phyloP scores from a whole-genome alignment of 805 yeast species.

The Metschnikowia kofuensis region DNA sequence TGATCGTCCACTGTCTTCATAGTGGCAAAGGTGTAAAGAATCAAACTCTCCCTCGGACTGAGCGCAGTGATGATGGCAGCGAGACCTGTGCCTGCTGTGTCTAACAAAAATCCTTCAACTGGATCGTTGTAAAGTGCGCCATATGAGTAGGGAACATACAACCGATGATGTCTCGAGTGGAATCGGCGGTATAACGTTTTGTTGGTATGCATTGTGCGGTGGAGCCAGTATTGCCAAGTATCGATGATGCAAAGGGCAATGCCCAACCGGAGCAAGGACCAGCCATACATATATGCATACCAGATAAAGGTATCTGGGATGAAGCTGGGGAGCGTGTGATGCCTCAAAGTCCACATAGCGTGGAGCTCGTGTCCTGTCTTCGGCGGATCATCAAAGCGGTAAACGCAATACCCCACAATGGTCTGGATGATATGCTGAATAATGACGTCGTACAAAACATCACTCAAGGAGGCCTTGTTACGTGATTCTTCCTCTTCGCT shows the following conservation, averaged over 20 bases:
- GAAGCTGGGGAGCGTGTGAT: conserved; percentile 34
- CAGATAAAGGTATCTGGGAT: conserved; percentile 50
- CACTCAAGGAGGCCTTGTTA: conserved; percentile 67
- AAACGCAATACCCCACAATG: conserved; percentile 56
- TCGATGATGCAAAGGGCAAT: conserved; percentile 76
- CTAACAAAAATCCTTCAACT: conserved; percentile 88
- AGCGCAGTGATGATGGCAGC: conserved; percentile 64
- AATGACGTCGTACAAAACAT: conserved; percentile 78
- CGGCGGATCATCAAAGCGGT: conserved; percentile 54
- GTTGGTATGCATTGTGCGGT: conserved; percentile 84
- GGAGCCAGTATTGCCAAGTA: conserved; percentile 93
- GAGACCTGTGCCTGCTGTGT: conserved; percentile 88
- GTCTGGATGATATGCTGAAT: conserved; percentile 85
- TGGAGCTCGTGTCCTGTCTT: conserved; percentile 49
- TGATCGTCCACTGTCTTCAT: conserved; percentile 97
- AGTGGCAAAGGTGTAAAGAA: conserved; percentile 83
- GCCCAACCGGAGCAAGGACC: conserved; percentile 54
- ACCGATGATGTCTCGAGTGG: conserved; percentile 92
- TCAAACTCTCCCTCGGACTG: conserved; percentile 71
- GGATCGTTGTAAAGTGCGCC: conserved; percentile 97
- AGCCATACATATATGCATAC: conserved; percentile 58
- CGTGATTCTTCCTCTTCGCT: conserved; percentile 76
- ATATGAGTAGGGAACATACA: conserved; percentile 94
- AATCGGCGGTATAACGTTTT: conserved; percentile 70
- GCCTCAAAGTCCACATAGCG: conserved; percentile 45